Conservation (phyloP, 257 asterid genomes). For the Solanum appendiculatum region DNA sequence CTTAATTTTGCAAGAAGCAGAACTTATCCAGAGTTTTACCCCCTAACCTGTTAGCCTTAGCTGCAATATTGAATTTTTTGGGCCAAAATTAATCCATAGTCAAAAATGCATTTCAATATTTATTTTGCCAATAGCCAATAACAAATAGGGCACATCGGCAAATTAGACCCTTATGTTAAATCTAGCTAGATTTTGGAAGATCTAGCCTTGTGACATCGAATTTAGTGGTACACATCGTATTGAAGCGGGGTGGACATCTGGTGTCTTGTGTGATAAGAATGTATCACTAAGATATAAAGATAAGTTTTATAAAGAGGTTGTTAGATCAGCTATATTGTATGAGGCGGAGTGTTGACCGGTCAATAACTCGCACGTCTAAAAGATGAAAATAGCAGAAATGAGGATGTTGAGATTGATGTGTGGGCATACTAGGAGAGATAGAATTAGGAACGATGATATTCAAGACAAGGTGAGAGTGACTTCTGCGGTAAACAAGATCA, state of each 20-base stretch:
- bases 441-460: not conserved
- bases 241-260: not conserved
- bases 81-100: not conserved
- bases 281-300: not conserved
- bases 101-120: not conserved
- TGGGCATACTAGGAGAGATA: not conserved
- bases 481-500: not conserved
- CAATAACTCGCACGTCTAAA: not conserved
- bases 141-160: not conserved
- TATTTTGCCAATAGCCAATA: not conserved
- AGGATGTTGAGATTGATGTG: not conserved
- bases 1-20: not conserved
- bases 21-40: not conserved
- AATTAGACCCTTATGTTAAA: not conserved
- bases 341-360: not conserved
- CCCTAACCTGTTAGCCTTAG: not conserved
- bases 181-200: not conserved
- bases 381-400: not conserved
- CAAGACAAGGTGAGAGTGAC: not conserved
- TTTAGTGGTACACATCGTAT: not conserved
- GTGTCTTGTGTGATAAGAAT: not conserved
- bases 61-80: not conserved
- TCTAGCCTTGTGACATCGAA: not conserved
- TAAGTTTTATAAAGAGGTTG: not conserved
- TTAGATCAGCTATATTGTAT: not conserved